A percentile compares a stretch with the other conserved stretches of the same genome.
phyloP scores from a whole-genome alignment of 306 rosid species.

The Cucumis cinereus region DNA sequence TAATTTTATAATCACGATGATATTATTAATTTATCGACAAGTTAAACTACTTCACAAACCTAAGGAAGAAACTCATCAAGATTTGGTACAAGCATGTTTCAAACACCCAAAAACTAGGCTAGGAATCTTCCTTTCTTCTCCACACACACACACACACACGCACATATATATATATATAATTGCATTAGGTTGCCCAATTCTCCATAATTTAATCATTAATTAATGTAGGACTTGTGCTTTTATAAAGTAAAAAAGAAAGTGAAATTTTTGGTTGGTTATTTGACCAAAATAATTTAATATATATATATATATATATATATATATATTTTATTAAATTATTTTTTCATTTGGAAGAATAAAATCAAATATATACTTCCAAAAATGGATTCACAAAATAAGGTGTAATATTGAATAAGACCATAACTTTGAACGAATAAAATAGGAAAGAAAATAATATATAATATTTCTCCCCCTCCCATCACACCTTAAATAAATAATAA shows the following conservation, averaged over 20 bases:
- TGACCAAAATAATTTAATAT: background rate
- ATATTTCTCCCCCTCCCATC: background rate
- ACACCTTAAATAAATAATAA: background rate
- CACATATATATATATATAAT: background rate
- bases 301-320: no score
- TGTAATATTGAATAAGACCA: background rate
- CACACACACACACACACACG: no score
- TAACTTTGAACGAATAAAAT: background rate
- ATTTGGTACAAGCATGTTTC: background rate
- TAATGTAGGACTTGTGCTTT: background rate
- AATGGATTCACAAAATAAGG: background rate
- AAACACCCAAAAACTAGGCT: background rate
- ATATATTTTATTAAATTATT: background rate
- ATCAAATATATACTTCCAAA: constrained; percentile 3
- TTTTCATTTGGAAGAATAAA: background rate
- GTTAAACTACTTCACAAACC: background rate
- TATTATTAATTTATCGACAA: background rate
- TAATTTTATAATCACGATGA: no score
- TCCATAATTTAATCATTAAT: background rate
- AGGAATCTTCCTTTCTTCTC: background rate
- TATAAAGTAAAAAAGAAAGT: background rate
- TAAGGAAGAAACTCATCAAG: background rate
- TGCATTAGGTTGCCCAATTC: constrained; percentile 2
- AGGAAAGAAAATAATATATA: background rate
- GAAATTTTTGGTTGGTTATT: background rate